Evolutionary conservation across 257 asterid species (phyloP).

Genomic region (Galeopsis tetrahit): DNA sequence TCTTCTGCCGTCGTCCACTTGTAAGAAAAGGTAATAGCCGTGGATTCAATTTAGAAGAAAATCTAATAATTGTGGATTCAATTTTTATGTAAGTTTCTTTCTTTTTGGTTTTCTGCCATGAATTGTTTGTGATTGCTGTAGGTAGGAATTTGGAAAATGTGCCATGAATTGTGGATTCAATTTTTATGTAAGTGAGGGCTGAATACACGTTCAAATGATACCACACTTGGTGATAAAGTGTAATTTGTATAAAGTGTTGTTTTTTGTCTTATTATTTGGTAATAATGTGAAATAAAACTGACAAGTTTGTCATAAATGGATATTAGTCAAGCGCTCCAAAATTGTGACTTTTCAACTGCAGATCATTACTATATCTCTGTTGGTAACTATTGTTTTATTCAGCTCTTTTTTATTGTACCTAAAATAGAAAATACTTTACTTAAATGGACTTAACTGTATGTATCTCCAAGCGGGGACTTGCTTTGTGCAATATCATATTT

Average conservation of each 20-base stretch:
- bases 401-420: conserved; percentile 10
- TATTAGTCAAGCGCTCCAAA: conserved; percentile 1
- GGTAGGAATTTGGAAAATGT: too few relatives aligned
- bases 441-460: conserved; percentile 11
- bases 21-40: too few relatives aligned
- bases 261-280: background rate
- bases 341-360: conserved; percentile 7
- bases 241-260: background rate
- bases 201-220: background rate
- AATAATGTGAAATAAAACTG: conserved; percentile 2
- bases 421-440: conserved; percentile 23
- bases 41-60: too few relatives aligned
- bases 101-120: too few relatives aligned
- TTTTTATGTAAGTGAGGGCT: background rate
- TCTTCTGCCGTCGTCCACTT: too few relatives aligned
- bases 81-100: too few relatives aligned
- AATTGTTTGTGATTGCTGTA: too few relatives aligned
- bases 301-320: background rate
- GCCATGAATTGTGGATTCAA: too few relatives aligned
- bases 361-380: conserved; percentile 22
- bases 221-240: background rate
- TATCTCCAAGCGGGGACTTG: background rate
- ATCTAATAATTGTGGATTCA: too few relatives aligned
- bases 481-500: background rate
- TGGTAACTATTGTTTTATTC: conserved; percentile 11